A percentile compares a stretch with the other conserved stretches of the same genome.
phyloP scores from a whole-genome alignment of 139 green algal species.

The Tetradesmus lagerheimii region DNA sequence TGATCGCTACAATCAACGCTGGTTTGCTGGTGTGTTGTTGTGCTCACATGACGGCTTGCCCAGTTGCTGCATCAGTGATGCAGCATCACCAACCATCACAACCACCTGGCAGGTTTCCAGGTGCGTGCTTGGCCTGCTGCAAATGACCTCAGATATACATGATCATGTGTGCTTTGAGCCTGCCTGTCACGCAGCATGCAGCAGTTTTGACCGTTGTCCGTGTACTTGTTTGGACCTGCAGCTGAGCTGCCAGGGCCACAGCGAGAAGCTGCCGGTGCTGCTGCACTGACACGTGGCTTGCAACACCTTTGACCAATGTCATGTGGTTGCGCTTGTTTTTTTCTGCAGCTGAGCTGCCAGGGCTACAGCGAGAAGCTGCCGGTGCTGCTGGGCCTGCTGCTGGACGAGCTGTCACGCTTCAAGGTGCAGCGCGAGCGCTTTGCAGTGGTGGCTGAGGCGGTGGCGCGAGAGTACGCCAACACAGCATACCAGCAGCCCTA shows the following conservation, averaged over 20 bases:
- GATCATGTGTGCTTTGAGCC: no score
- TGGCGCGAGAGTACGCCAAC: conserved; percentile 74
- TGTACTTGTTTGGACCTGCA: conserved; percentile 1
- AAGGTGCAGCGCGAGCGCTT: conserved; percentile 69
- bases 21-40: no score
- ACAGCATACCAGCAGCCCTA: conserved; percentile 82
- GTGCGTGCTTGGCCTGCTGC: no score
- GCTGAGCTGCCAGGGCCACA: conserved; percentile 73
- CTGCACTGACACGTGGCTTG: conserved; percentile 66
- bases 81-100: no score
- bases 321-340: background rate
- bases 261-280: conserved; percentile 82
- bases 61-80: no score
- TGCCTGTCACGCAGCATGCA: no score
- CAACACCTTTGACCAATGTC: background rate
- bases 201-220: no score
- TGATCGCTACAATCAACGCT: no score
- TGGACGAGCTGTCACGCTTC: conserved; percentile 72
- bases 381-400: conserved; percentile 73
- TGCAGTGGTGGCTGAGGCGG: conserved; percentile 71
- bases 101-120: no score
- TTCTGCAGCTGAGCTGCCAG: conserved; percentile 40
- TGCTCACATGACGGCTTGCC: no score
- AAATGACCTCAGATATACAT: no score
- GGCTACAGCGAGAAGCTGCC: conserved; percentile 92